Conservation (phyloP, 805 yeast genomes). For the Ogataea nakhonphanomensis region DNA sequence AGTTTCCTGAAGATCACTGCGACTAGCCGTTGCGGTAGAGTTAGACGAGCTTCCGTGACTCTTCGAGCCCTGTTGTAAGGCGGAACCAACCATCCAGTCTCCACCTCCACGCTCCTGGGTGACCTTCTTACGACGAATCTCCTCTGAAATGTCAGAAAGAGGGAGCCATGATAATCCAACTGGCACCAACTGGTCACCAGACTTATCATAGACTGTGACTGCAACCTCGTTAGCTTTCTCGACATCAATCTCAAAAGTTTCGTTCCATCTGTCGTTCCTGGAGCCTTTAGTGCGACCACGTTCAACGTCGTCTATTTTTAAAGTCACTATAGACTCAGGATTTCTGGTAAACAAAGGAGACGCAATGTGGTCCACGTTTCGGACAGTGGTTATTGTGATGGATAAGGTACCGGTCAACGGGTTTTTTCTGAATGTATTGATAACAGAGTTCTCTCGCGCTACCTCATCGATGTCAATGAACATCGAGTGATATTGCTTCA, state of each 20-base stretch:
- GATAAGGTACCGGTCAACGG: constrained; percentile 80
- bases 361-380: constrained; percentile 91
- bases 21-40: constrained; percentile 10
- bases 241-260: constrained; percentile 73
- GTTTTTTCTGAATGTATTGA: constrained; percentile 71
- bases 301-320: constrained; percentile 87
- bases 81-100: constrained; percentile 79
- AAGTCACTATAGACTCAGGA: constrained; percentile 72
- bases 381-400: constrained; percentile 68
- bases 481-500: constrained; percentile 87
- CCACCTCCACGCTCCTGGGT: constrained; percentile 67
- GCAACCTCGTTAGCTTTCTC: constrained; percentile 93
- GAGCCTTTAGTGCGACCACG: constrained; percentile 72
- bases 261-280: constrained; percentile 78
- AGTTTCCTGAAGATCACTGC: constrained; percentile 13
- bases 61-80: constrained; percentile 33
- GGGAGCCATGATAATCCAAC: constrained; percentile 93
- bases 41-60: constrained; percentile 8
- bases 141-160: constrained; percentile 89
- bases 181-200: constrained; percentile 65
- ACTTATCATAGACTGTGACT: constrained; percentile 78
- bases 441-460: constrained; percentile 59
- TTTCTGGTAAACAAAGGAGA: constrained; percentile 73
- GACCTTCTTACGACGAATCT: constrained; percentile 84
- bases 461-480: constrained; percentile 70